These are phyloP conservation scores for Pichia phayaonensis DNA, from an alignment of 805 yeast genomes.

Conservation along the genomic window DNA sequence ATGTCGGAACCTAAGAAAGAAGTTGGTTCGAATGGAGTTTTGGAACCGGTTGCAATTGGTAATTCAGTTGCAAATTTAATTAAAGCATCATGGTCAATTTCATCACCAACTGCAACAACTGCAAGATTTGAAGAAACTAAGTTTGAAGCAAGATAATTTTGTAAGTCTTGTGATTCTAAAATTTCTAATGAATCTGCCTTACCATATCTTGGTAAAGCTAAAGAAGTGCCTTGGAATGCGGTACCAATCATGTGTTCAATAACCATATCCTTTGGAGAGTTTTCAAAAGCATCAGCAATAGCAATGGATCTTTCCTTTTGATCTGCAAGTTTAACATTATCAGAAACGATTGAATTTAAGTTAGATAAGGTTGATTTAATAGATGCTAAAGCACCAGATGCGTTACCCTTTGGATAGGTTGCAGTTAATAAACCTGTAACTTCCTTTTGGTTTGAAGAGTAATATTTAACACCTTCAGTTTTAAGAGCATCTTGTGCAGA, in stretches of 20 bases:
- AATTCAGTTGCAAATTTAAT: conserved; percentile 56
- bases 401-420: conserved; percentile 53
- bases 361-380: conserved; percentile 38
- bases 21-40: conserved; percentile 41
- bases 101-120: conserved; percentile 56
- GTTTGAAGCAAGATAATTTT: conserved; percentile 46
- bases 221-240: conserved; percentile 81
- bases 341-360: conserved; percentile 31
- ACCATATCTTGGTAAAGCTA: conserved; percentile 72
- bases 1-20: conserved; percentile 80
- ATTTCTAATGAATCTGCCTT: conserved; percentile 55
- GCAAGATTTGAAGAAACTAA: conserved; percentile 59
- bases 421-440: conserved; percentile 52
- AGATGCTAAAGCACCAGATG: conserved; percentile 43
- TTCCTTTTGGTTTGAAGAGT: conserved; percentile 54
- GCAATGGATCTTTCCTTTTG: conserved; percentile 37
- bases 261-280: conserved; percentile 46
- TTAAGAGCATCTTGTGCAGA: conserved; percentile 28
- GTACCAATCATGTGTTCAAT: conserved; percentile 72
- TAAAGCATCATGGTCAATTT: conserved; percentile 59
- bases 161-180: conserved; percentile 52
- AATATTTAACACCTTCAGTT: conserved; percentile 48
- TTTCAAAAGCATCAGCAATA: conserved; percentile 51
- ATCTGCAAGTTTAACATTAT: conserved; percentile 32
- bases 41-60: conserved; percentile 43